A percentile compares a stretch with the other conserved stretches of the same genome.
Conservation (phyloP, 202 grass and related monocot genomes). For the Carex arenaria region DNA sequence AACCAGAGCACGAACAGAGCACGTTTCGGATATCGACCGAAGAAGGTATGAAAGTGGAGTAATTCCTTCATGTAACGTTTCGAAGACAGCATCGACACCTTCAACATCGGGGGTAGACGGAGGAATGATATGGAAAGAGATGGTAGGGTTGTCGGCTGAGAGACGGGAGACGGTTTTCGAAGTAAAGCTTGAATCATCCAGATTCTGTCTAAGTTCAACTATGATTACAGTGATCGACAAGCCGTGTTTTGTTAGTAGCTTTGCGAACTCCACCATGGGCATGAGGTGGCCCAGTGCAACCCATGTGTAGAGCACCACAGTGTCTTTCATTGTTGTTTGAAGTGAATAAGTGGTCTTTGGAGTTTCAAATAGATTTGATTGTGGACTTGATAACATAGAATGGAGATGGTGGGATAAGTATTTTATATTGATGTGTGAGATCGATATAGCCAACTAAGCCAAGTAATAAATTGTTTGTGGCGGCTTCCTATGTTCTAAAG, state of each 20-base stretch:
- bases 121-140: conserved; percentile 49
- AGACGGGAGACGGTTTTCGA: conserved; percentile 20
- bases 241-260: conserved; percentile 27
- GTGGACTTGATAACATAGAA: neutral
- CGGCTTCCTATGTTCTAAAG: neutral
- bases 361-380: conserved; percentile 2
- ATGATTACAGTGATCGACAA: conserved; percentile 34
- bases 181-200: neutral
- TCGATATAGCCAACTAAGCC: neutral
- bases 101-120: neutral
- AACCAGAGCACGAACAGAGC: conserved; percentile 17
- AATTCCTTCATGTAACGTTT: neutral
- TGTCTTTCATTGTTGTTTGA: conserved; percentile 4
- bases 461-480: neutral
- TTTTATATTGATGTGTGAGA: neutral
- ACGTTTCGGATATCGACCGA: neutral
- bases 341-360: neutral
- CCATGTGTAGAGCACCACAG: conserved; percentile 37
- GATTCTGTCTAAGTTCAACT: neutral
- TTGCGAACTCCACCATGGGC: conserved; percentile 54
- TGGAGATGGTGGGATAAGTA: neutral
- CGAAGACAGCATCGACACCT: neutral
- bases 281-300: conserved; percentile 38
- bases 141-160: conserved; percentile 34
- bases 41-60: conserved; percentile 8